These are phyloP conservation scores for Chaetothyriales sp. DNA, from an alignment of 2,329 filamentous ascomycete genomes.

Conservation along the genomic window DNA sequence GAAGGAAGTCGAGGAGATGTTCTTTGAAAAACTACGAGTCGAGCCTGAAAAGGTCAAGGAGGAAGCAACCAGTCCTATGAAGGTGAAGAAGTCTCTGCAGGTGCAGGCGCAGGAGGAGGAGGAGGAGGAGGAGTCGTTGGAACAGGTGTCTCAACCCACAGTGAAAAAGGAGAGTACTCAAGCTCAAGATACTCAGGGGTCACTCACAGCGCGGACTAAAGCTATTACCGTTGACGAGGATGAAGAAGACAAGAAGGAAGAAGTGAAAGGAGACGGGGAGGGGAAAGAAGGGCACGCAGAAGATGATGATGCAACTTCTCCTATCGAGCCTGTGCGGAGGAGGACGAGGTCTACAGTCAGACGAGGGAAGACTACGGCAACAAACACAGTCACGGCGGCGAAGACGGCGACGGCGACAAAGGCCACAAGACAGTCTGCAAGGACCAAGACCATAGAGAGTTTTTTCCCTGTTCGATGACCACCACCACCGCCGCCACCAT, in stretches of 20 bases:
- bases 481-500: not conserved
- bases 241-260: not conserved
- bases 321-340: not conserved
- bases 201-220: not conserved
- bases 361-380: not conserved
- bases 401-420: not conserved
- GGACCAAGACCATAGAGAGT: not conserved
- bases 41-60: constrained; percentile 10
- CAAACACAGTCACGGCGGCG: no score
- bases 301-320: not conserved
- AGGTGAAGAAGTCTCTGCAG: no score
- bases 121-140: no score
- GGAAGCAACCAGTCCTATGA: not conserved
- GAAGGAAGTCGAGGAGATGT: constrained; percentile 35
- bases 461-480: not conserved
- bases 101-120: no score
- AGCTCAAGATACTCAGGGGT: not conserved
- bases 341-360: not conserved
- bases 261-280: no score
- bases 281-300: not conserved
- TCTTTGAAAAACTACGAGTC: constrained; percentile 27
- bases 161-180: not conserved
- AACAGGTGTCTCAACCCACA: not conserved
- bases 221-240: not conserved
- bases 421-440: not conserved